These are phyloP conservation scores for Aspergillus carlsbadensis DNA, from an alignment of 495 filamentous ascomycete species.

Conservation along the genomic window DNA sequence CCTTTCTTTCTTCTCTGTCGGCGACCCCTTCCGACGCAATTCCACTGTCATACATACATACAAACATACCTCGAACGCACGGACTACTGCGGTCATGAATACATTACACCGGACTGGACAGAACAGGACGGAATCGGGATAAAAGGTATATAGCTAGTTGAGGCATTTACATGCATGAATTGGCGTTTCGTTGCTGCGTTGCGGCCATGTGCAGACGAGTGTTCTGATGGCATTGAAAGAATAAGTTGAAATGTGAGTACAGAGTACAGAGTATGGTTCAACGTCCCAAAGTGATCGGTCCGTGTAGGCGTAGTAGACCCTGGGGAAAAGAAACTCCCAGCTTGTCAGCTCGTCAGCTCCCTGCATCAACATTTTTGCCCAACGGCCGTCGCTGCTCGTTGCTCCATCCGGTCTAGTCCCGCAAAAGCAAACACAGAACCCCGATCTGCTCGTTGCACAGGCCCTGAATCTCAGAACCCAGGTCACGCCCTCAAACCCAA, in stretches of 20 bases:
- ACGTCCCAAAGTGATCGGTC: too few relatives aligned
- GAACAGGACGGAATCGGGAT: conserved; percentile 1
- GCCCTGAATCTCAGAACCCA: too few relatives aligned
- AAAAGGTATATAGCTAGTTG: conserved; percentile 21
- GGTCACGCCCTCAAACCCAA: too few relatives aligned
- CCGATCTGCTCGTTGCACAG: too few relatives aligned
- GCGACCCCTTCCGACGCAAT: neutral
- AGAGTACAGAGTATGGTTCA: neutral
- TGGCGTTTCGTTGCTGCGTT: conserved; percentile 8
- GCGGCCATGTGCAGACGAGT: neutral
- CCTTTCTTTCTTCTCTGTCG: conserved; percentile 7
- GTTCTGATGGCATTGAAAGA: neutral
- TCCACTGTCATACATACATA: neutral
- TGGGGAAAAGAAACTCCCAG: too few relatives aligned
- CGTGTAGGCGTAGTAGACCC: too few relatives aligned
- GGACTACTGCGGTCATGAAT: conserved; percentile 5
- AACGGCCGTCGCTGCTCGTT: too few relatives aligned
- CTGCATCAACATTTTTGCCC: too few relatives aligned
- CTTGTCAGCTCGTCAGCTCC: too few relatives aligned
- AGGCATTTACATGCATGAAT: conserved; percentile 21
- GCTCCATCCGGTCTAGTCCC: too few relatives aligned
- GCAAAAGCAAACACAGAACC: too few relatives aligned
- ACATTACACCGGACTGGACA: conserved; percentile 1
- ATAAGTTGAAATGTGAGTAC: neutral
- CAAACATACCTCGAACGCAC: neutral